phyloP scores from a whole-genome alignment of 768 basidiomycete genomes.

The Xerocomellus amylosporus region DNA sequence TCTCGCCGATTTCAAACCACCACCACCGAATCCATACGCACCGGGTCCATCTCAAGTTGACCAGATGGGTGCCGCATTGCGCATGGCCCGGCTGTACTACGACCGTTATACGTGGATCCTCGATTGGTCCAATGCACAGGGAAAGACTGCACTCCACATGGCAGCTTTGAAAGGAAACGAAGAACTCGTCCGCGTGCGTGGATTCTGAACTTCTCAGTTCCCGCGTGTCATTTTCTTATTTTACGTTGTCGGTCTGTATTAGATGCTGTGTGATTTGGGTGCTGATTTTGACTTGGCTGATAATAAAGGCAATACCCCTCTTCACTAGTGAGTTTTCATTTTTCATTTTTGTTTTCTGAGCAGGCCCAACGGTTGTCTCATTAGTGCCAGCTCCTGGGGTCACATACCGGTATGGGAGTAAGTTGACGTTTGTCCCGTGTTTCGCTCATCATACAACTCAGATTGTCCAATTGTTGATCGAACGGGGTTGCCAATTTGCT shows the following conservation, averaged over 20 bases:
- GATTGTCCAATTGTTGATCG: conserved; percentile 84
- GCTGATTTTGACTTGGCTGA: conserved; percentile 90
- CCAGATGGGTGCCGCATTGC: conserved; percentile 66
- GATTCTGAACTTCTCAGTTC: conserved; percentile 9
- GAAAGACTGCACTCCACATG: conserved; percentile 87
- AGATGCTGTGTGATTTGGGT: conserved; percentile 90
- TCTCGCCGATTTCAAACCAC: conserved; percentile 77
- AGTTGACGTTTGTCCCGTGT: background rate
- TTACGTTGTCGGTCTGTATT: conserved; percentile 6
- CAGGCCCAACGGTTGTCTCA: conserved; percentile 5
- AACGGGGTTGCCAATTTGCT: conserved; percentile 80
- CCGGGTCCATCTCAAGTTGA: conserved; percentile 53
- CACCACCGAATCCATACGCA: conserved; percentile 43
- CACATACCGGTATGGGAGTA: conserved; percentile 63
- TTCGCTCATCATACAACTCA: conserved; percentile 30
- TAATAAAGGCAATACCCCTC: conserved; percentile 86
- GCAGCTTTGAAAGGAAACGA: conserved; percentile 88
- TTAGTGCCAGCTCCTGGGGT: conserved; percentile 85
- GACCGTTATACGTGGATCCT: conserved; percentile 84
- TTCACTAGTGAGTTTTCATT: conserved; percentile 75
- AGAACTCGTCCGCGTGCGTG: conserved; percentile 76
- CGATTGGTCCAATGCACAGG: conserved; percentile 90
- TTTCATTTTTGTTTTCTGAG: background rate
- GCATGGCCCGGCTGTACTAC: conserved; percentile 85
- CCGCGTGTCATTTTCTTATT: conserved; percentile 16